Evolutionary conservation across 106 monocot genomes (phyloP).

Genomic region (Phalaenopsis equestris): DNA sequence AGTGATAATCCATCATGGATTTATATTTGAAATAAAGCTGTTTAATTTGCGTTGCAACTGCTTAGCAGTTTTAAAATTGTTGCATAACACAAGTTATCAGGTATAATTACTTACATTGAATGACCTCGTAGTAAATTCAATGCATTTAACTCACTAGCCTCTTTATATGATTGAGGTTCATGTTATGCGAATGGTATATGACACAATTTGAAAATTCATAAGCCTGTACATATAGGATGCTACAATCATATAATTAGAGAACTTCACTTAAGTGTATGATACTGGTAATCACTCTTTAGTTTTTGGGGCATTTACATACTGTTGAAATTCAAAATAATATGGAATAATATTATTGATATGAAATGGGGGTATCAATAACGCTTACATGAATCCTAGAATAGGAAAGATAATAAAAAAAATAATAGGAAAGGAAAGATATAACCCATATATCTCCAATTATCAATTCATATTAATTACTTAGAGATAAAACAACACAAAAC

Average conservation of each 20-base stretch:
- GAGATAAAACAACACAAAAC: no score
- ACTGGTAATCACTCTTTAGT: no score
- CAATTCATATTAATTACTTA: no score
- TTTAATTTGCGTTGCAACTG: not conserved
- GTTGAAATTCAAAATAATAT: no score
- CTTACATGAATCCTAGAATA: no score
- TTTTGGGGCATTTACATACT: no score
- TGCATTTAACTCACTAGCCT: not conserved
- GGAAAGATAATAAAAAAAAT: no score
- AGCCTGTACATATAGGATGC: not conserved
- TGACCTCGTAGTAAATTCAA: not conserved
- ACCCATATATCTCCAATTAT: no score
- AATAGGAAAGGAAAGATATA: no score
- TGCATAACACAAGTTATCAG: not conserved
- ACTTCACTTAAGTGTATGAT: not conserved
- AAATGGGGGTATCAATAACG: no score
- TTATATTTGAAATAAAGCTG: not conserved
- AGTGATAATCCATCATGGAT: not conserved
- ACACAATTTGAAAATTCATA: not conserved
- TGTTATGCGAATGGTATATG: not conserved
- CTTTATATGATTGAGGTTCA: not conserved
- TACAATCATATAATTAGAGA: not conserved
- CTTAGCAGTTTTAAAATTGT: not conserved
- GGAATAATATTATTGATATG: no score
- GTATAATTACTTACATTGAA: not conserved